Percentiles rank a stretch among this genome's conserved stretches.
Conservation (phyloP, 2,329 filamentous ascomycete genomes). For the Gremmenia infestans region DNA sequence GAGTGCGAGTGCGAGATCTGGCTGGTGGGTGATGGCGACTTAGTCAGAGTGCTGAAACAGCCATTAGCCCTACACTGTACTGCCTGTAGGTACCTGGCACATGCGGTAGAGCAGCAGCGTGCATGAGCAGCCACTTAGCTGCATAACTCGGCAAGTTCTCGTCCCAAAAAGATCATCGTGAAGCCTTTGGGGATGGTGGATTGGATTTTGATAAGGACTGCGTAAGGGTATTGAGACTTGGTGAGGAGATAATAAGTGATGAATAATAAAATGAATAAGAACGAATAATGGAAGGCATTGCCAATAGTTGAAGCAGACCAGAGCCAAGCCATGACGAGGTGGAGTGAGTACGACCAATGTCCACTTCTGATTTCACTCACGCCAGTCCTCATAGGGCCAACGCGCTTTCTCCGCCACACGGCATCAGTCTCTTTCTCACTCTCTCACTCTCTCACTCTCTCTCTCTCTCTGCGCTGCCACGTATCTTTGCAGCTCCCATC, state of each 20-base stretch:
- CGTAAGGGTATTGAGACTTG: too few species aligned
- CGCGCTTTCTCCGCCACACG: neutral
- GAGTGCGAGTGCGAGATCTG: slow-evolving; percentile 2
- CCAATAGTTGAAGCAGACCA: too few species aligned
- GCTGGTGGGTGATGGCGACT: slow-evolving; percentile 6
- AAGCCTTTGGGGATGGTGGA: too few species aligned
- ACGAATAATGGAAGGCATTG: too few species aligned
- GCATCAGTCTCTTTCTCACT: too few species aligned
- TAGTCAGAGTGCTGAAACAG: slow-evolving; percentile 20
- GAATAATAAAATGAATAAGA: too few species aligned
- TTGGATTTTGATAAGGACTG: slow-evolving; percentile 12
- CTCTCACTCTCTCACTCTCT: neutral
- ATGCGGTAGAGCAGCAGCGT: too few species aligned
- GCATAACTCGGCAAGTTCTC: slow-evolving; percentile 24
- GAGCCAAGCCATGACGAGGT: too few species aligned
- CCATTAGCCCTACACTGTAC: slow-evolving; percentile 19
- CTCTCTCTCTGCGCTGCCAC: slow-evolving; percentile 23
- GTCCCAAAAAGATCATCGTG: slow-evolving; percentile 12
- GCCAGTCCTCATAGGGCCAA: neutral
- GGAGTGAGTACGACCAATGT: too few species aligned
- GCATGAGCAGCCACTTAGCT: slow-evolving; percentile 14
- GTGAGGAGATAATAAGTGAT: too few species aligned
- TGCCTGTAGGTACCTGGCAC: slow-evolving; percentile 1
- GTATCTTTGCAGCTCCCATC: slow-evolving; percentile 23
- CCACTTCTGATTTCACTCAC: neutral